Evolutionary conservation across 2,329 filamentous ascomycete species (phyloP).

Genomic region (Xylaria sp.): DNA sequence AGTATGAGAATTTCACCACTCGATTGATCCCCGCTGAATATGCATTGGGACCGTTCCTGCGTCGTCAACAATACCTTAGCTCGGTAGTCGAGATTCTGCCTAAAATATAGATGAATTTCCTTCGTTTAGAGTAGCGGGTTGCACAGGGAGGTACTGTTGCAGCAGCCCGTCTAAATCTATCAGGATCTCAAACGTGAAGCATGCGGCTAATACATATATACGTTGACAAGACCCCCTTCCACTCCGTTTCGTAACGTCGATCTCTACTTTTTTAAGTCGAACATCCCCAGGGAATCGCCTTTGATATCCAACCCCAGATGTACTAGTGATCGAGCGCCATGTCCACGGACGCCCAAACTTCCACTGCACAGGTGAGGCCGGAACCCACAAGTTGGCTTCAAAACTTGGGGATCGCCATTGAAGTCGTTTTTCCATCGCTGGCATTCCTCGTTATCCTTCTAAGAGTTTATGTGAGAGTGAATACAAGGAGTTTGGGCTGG

Average conservation of each 20-base stretch:
- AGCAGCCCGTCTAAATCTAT: neutral
- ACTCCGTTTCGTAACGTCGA: conserved; percentile 7
- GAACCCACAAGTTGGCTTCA: conserved; percentile 27
- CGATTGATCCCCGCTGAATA: neutral
- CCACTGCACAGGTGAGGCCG: conserved; percentile 9
- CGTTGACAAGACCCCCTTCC: conserved; percentile 11
- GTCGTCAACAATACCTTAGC: neutral
- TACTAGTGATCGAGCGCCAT: conserved; percentile 17
- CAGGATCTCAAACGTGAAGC: neutral
- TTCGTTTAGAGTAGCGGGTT: neutral
- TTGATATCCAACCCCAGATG: conserved; percentile 18
- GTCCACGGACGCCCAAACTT: conserved; percentile 6
- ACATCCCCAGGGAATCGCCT: conserved; percentile 10
- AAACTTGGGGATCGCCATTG: conserved; percentile 32
- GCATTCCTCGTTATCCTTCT: conserved; percentile 33
- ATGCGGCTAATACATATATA: conserved; percentile 9
- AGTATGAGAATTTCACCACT: neutral
- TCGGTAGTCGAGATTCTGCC: neutral
- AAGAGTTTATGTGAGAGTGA: conserved; percentile 36
- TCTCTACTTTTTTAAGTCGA: conserved; percentile 21
- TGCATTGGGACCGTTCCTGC: neutral
- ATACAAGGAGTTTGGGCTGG: conserved; percentile 34
- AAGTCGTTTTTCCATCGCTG: conserved; percentile 39
- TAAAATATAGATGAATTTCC: neutral
- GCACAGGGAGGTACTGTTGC: neutral